phyloP scores from a whole-genome alignment of 768 basidiomycete genomes.

The Termitomyces titanicus region DNA sequence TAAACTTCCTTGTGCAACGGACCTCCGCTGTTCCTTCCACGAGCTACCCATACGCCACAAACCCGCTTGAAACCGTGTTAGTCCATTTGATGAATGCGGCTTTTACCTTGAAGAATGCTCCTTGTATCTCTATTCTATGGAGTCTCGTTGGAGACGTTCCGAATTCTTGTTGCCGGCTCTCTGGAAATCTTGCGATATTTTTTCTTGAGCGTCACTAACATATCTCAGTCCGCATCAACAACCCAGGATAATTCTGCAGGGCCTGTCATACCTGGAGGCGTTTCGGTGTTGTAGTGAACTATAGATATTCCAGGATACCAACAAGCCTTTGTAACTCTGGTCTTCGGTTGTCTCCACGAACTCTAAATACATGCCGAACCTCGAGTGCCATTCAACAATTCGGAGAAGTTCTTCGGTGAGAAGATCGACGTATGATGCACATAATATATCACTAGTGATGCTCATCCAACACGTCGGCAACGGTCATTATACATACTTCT shows the following conservation, averaged over 20 bases:
- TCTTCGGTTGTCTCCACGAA: not conserved
- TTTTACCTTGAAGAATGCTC: too few species aligned
- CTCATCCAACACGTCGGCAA: not conserved
- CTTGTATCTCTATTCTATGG: too few species aligned
- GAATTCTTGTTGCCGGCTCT: not conserved
- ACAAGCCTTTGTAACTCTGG: not conserved
- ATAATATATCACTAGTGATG: not conserved
- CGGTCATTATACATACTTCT: not conserved
- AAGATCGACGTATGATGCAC: not conserved
- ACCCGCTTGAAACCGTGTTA: not conserved
- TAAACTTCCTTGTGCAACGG: not conserved
- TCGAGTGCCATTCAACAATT: not conserved
- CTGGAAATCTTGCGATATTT: not conserved
- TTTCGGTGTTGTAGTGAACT: not conserved
- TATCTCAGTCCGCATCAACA: not conserved
- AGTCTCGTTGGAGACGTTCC: not conserved
- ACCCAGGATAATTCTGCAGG: not conserved
- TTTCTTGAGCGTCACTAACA: not conserved
- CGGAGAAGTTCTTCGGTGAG: not conserved
- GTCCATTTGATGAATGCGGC: not conserved
- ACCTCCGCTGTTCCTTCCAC: not conserved
- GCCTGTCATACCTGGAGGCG: not conserved
- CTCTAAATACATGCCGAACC: not conserved
- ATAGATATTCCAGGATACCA: not conserved
- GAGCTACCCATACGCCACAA: constrained; percentile 6